Base-by-base conservation (phyloP, 139 green algal genomes). In the Parachlorella kessleri region DNA sequence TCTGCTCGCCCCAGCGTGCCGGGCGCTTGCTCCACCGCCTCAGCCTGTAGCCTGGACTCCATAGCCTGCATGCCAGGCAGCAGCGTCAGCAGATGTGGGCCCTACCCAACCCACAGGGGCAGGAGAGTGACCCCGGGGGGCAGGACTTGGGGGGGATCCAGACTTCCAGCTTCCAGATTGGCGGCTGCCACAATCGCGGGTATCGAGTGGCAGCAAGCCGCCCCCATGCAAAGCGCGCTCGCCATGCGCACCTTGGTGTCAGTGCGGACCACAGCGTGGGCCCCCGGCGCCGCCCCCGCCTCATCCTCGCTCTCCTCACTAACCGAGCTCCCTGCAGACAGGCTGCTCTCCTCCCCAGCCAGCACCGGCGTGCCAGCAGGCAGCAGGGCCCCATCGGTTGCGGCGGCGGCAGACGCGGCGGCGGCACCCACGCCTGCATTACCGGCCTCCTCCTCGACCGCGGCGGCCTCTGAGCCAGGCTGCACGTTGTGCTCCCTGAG, bases 401-500 rank as follows among this genome's bases (percentile, higher is more conserved):
- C 0, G 66, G 79, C 63, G 41, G 30, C 48, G n/a, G 55, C 30
- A 59, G 72, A 77, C n/a, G 41, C 55, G 6, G 33, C 32, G 39
- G 70, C 32, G n/a, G 64, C 70, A 26, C 37, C 28, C 8, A 69
- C 26, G 68, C n/a, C 7, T n/a, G 70, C 64, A 30, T 73, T 8
- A 33, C 14, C 76, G 33, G 36, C 33, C n/a, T 78, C 67, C 69
- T 85, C 75, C 59, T 65, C 87, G 8, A 82, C 69, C 3, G 14
- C 78, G 33, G 78, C 81, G 4, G 67, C 75, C 66, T 84, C 70
- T 1, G 85, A 79, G 4, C 87, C 73, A 6, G 82, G 81, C n/a
- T 83, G 71, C 26, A 72, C 72, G 70, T 85, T 83, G 77, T 86
- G 80, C 69, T 90, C 85, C 0, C 38, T 75, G 64, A 89, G 72